Base-by-base conservation (phyloP, 495 filamentous ascomycete species). In the Diplogelasinospora grovesii region DNA sequence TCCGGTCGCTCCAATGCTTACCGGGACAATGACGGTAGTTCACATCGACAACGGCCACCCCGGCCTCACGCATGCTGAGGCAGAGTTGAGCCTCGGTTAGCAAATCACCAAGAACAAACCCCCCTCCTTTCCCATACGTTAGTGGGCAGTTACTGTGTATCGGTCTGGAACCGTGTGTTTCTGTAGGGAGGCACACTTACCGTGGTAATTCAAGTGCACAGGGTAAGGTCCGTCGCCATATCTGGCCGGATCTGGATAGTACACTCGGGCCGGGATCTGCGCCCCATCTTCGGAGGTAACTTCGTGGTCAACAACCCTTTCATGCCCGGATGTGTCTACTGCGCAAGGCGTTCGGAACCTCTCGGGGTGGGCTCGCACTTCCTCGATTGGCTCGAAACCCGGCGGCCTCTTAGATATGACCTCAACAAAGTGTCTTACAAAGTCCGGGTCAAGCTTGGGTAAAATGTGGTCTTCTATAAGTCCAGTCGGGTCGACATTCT, bases 11-110 rank as follows among this genome's bases (percentile, higher is more conserved):
- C n/a, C 7, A 33, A 3, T 10, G 13, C 53, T 39, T 44, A 65
- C 64, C 63, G 15, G 72, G 69, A 4, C 65, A 68, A 4, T 66
- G 63, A n/a, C 70, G 66, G 44, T 75, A 75, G 22, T 63, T 62
- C n/a, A 75, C 64, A 36, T 75, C 72, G 18, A 75, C 60, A 7
- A 71, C 61, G 7, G 59, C 62, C 3, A 58, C 53, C 4, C 66
- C 60, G 3, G 63, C 64, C 15, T 64, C 60, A 11, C 67, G 61
- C 56, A 71, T 66, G 33, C 51, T 68, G 13, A 70, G 53, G 39
- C 69, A 72, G 1, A 73, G 49, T 15, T 60, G 44, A 0, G 61
- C 62, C 22, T 73, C 72, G 0, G 61, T 61, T 11, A 51, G 51
- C 24, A 75, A 48, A 39, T 72, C 68, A 1, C 72, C 72, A 8